Conservation (phyloP, 805 yeast species). For the Candida andamanensis region DNA sequence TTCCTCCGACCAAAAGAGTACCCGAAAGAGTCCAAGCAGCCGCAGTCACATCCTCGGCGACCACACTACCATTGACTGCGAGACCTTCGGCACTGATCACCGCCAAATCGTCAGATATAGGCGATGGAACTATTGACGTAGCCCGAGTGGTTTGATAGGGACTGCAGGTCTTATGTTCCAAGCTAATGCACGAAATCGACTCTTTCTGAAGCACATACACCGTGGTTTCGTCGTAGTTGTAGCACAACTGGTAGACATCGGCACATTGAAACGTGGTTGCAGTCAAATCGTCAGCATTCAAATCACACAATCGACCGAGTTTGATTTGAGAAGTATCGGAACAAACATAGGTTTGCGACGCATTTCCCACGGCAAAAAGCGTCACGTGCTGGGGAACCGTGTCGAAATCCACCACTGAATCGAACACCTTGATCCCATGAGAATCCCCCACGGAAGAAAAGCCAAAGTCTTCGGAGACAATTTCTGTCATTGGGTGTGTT, state of each 20-base stretch:
- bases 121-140: background rate
- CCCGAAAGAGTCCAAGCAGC: constrained; percentile 5
- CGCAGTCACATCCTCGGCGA: background rate
- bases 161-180: background rate
- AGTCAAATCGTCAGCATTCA: constrained; percentile 11
- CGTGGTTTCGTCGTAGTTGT: constrained; percentile 24
- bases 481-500: constrained; percentile 11
- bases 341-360: constrained; percentile 22
- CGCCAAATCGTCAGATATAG: background rate
- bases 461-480: constrained; percentile 33
- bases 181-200: background rate
- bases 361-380: constrained; percentile 26
- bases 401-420: constrained; percentile 20
- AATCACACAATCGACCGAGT: constrained; percentile 19
- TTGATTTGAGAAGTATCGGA: constrained; percentile 24
- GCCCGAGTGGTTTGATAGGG: background rate
- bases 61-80: background rate
- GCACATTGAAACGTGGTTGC: constrained; percentile 8
- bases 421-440: constrained; percentile 22
- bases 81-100: too few relatives aligned
- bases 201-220: constrained; percentile 17
- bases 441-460: constrained; percentile 25
- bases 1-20: background rate
- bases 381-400: constrained; percentile 13
- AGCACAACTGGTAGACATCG: constrained; percentile 15